Conservation (phyloP, 805 yeast genomes). For the Priceomyces haplophilus region DNA sequence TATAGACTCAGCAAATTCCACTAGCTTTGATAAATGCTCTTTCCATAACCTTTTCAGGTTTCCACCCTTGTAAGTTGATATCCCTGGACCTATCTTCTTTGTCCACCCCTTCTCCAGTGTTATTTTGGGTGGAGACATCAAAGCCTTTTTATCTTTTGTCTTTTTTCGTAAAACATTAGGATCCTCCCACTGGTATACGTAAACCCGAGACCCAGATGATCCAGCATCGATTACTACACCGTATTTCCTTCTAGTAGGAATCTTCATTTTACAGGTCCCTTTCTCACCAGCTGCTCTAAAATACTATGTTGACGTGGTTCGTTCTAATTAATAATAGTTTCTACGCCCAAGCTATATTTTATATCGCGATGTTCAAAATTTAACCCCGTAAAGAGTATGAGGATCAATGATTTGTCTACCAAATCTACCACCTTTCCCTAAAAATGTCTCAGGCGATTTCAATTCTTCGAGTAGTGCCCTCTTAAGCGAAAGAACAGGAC, state of each 20-base stretch:
- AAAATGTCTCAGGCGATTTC: slow-evolving; percentile 5
- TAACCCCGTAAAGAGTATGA: neutral
- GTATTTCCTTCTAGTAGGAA: slow-evolving; percentile 40
- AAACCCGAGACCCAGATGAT: slow-evolving; percentile 88
- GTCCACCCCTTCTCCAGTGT: slow-evolving; percentile 67
- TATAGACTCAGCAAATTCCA: slow-evolving; percentile 64
- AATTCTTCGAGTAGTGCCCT: slow-evolving; percentile 11
- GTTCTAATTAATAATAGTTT: too few species aligned
- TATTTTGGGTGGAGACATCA: slow-evolving; percentile 66
- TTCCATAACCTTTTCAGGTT: slow-evolving; percentile 60
- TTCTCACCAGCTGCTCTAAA: too few species aligned
- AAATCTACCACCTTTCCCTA: slow-evolving; percentile 31
- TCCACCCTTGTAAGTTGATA: slow-evolving; percentile 56
- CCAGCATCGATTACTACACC: slow-evolving; percentile 95
- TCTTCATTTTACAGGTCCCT: slow-evolving; percentile 5
- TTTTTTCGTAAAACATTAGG: slow-evolving; percentile 17
- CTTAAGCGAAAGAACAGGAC: slow-evolving; percentile 16
- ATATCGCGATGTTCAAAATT: neutral
- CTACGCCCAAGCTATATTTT: too few species aligned
- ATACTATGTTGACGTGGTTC: too few species aligned
- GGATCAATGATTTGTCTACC: slow-evolving; percentile 31
- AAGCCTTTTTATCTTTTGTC: slow-evolving; percentile 26
- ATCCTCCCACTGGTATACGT: slow-evolving; percentile 78
- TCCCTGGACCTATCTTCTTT: slow-evolving; percentile 75
- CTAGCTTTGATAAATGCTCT: slow-evolving; percentile 62